Percentiles rank a stretch among this genome's conserved stretches.
Evolutionary conservation across 192 early-diverging fungal genomes (phyloP).

Genomic region (Coemansia sp.): DNA sequence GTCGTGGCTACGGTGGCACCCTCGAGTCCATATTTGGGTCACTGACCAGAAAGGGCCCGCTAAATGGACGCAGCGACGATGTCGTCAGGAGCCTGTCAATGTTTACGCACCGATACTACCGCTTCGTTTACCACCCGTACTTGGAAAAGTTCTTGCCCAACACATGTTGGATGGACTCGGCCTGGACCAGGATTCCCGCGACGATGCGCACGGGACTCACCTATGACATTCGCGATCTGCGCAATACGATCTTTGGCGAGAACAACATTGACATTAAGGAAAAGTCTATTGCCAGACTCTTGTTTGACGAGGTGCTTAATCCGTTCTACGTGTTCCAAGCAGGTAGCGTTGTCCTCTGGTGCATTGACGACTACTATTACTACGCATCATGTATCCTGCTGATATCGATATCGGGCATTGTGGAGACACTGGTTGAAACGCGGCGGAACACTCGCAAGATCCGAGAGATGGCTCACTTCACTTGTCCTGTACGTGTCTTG

Average conservation of each 20-base stretch:
- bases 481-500: constrained; percentile 75
- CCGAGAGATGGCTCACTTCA: constrained; percentile 86
- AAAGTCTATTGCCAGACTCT: constrained; percentile 61
- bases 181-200: constrained; percentile 44
- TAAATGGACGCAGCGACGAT: constrained; percentile 39
- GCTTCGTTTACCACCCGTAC: constrained; percentile 55
- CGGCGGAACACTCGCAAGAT: constrained; percentile 68
- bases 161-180: constrained; percentile 53
- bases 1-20: constrained; percentile 65
- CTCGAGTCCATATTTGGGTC: constrained; percentile 68
- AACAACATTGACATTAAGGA: constrained; percentile 76
- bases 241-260: constrained; percentile 67
- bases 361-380: constrained; percentile 91
- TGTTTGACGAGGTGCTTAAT: constrained; percentile 75
- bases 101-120: constrained; percentile 57
- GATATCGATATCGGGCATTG: constrained; percentile 78
- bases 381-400: constrained; percentile 92
- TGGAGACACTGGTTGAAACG: constrained; percentile 79
- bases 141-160: constrained; percentile 51
- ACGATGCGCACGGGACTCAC: constrained; percentile 57
- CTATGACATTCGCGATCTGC: constrained; percentile 58
- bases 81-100: constrained; percentile 35
- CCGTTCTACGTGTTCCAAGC: constrained; percentile 86
- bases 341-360: constrained; percentile 78
- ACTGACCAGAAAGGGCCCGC: constrained; percentile 38